Evolutionary conservation across 2,329 filamentous ascomycete genomes (phyloP).

Genomic region (Xylariaceae sp.): DNA sequence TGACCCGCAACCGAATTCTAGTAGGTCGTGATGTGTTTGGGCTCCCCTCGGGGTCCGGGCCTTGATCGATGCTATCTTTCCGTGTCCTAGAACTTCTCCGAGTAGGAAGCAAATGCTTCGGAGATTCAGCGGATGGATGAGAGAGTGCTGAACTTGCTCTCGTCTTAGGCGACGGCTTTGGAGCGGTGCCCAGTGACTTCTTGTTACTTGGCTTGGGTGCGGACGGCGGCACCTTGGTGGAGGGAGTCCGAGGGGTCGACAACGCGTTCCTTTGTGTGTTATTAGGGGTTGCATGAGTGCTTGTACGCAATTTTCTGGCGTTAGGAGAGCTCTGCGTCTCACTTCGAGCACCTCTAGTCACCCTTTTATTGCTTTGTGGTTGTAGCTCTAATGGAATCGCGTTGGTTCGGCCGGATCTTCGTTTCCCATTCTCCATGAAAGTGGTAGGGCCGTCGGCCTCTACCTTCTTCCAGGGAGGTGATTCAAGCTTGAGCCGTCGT

Average conservation of each 20-base stretch:
- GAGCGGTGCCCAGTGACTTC: slow-evolving; percentile 20
- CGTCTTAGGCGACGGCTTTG: slow-evolving; percentile 26
- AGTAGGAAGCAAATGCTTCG: slow-evolving; percentile 41
- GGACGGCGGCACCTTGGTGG: slow-evolving; percentile 26
- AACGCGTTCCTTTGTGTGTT: slow-evolving; percentile 31
- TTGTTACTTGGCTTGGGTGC: slow-evolving; percentile 25
- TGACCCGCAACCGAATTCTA: slow-evolving; percentile 48
- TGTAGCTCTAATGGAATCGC: slow-evolving; percentile 50
- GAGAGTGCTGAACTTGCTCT: slow-evolving; percentile 43
- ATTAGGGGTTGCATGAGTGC: slow-evolving; percentile 31
- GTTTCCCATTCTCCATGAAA: slow-evolving; percentile 68
- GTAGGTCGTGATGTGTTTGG: slow-evolving; percentile 27
- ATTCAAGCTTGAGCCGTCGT: slow-evolving; percentile 52
- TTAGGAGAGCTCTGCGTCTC: slow-evolving; percentile 35
- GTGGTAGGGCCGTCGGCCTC: slow-evolving; percentile 82
- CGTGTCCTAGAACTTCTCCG: slow-evolving; percentile 42
- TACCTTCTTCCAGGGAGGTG: slow-evolving; percentile 90
- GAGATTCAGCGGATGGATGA: slow-evolving; percentile 33
- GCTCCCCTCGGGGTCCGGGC: slow-evolving; percentile 23
- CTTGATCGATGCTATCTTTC: slow-evolving; percentile 29
- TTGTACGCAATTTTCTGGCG: slow-evolving; percentile 31
- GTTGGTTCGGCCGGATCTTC: slow-evolving; percentile 64
- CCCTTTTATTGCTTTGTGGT: slow-evolving; percentile 46
- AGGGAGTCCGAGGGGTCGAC: slow-evolving; percentile 31
- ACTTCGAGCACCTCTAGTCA: slow-evolving; percentile 46